phyloP scores from a whole-genome alignment of 768 basidiomycete species.

The Lentinula guzmanii region DNA sequence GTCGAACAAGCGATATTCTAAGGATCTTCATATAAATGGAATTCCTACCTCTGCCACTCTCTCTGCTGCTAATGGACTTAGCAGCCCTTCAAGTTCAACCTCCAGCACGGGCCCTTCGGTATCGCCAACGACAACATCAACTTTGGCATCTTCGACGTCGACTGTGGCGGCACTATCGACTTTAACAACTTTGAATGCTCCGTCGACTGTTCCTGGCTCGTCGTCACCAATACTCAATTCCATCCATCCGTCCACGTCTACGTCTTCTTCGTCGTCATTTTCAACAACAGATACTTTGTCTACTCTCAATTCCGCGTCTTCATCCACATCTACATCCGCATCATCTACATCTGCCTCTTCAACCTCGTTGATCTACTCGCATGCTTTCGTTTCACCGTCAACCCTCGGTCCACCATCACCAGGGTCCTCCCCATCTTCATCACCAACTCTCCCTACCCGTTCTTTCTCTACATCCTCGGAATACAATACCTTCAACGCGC shows the following conservation, averaged over 20 bases:
- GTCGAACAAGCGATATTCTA: slow-evolving; percentile 25
- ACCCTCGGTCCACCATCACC: slow-evolving; percentile 75
- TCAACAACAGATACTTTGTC: background rate
- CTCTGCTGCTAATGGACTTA: background rate
- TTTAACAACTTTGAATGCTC: slow-evolving; percentile 8
- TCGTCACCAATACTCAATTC: slow-evolving; percentile 14
- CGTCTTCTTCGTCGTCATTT: slow-evolving; percentile 14
- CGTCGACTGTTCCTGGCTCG: slow-evolving; percentile 35
- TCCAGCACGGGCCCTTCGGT: background rate
- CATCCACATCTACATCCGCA: background rate
- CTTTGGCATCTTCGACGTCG: background rate
- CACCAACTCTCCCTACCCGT: slow-evolving; percentile 25
- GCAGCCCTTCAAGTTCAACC: background rate
- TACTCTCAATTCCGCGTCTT: slow-evolving; percentile 22
- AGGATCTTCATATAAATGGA: slow-evolving; percentile 1
- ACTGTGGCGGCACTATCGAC: background rate
- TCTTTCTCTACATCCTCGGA: slow-evolving; percentile 29
- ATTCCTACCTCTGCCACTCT: background rate
- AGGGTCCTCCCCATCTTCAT: slow-evolving; percentile 61
- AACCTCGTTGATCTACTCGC: slow-evolving; percentile 36
- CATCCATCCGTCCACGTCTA: background rate
- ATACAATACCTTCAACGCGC: slow-evolving; percentile 43
- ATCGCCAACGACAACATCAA: background rate
- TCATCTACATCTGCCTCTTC: slow-evolving; percentile 15
- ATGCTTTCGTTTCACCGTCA: slow-evolving; percentile 63